Conservation (phyloP, 305 asterid genomes). For the Striga hermonthica region DNA sequence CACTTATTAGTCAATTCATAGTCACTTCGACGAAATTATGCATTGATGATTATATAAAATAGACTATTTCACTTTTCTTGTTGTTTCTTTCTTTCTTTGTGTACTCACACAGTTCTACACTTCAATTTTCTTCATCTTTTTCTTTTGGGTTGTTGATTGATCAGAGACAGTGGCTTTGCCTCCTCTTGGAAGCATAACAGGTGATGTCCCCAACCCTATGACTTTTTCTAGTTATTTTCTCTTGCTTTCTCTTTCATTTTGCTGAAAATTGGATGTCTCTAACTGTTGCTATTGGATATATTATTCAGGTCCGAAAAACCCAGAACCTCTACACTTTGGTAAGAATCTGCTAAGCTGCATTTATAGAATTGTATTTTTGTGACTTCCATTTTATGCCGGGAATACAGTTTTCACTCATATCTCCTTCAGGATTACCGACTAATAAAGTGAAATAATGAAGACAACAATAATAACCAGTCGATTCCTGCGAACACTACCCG, state of each 20-base stretch:
- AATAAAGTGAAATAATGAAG: neutral
- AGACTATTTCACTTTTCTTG: too few species aligned
- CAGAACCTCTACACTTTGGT: slow-evolving; percentile 34
- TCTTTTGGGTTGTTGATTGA: slow-evolving; percentile 29
- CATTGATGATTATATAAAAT: too few species aligned
- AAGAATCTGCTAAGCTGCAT: slow-evolving; percentile 18
- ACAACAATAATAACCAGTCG: neutral
- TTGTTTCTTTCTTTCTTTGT: neutral
- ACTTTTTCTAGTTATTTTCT: neutral
- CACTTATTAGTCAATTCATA: too few species aligned
- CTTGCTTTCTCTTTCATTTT: neutral
- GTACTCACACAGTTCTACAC: neutral
- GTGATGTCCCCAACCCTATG: slow-evolving; percentile 33
- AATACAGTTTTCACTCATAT: neutral
- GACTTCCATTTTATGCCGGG: neutral
- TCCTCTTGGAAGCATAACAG: slow-evolving; percentile 61
- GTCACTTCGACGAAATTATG: too few species aligned
- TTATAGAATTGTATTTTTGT: neutral
- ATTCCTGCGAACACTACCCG: neutral
- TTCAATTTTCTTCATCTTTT: neutral
- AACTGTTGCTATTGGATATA: neutral
- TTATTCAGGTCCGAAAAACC: slow-evolving; percentile 33
- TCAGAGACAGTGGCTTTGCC: slow-evolving; percentile 63
- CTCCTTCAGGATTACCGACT: neutral
- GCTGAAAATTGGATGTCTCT: neutral